Evolutionary conservation across 2,329 filamentous ascomycete genomes (phyloP), one percentile per base, ranked within the genome.

Genomic region (Curvularia eragrostidis): DNA sequence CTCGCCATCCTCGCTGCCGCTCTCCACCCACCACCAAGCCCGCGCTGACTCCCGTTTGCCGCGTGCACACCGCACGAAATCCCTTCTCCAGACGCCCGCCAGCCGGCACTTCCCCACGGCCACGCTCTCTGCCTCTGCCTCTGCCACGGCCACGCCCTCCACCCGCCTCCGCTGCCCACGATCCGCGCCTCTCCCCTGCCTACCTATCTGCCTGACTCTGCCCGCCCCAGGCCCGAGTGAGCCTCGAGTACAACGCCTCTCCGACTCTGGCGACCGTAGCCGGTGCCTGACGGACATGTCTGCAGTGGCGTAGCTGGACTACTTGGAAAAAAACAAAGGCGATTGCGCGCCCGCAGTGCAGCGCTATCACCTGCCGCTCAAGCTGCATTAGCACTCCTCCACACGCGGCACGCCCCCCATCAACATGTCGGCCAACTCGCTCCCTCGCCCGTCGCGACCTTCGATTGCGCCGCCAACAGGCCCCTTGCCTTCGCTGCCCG

Each of bases 401-500:
- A 50, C n/a, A 24, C 54, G 48, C 58, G 48, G 41, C 51, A 47
- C 52, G 21, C n/a, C 32, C n/a, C 32, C 61, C 43, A 32, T 44
- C 62, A 65, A 24, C 58, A 76, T 75, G 73, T 70, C 67, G 48
- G 87, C 87, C 55, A 87, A 88, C 52, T 81, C 89, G 42, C 81
- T 91, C 49, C 89, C 90, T 52, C 84, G 87, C 74, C 84, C 87
- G 24, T 87, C 89, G 63, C 85, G 80, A 66, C 80, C 83, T 50
- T 75, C 80, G 24, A 76, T 88, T 67, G 89, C 87, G 57, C 89
- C 91, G 48, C 90, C 91, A 15, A 87, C 86, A 28, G 84, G 87
- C 62, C 86, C 89, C 26, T 81, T 95, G 23, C 91, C 92, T 42
- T 88, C 90, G 42, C 80, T 96, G 47, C 91, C 92, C 26, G 81